Evolutionary conservation across 495 filamentous ascomycete genomes (phyloP).

Genomic region (Daldinia bambusicola): DNA sequence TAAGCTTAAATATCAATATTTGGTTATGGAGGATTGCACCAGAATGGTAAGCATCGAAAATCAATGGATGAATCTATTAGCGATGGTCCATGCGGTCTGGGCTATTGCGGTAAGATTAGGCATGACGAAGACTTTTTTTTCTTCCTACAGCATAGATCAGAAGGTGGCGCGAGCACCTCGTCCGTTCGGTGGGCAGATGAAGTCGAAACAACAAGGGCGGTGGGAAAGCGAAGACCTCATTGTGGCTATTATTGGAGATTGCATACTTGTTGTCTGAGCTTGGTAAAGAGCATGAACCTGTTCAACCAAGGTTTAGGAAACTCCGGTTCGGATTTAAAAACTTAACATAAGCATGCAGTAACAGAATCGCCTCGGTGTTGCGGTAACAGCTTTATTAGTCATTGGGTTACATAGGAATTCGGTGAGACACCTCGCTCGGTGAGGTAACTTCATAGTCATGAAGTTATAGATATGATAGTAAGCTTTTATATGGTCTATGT

Average conservation of each 20-base stretch:
- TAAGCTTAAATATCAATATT: neutral
- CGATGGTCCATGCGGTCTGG: constrained; percentile 10
- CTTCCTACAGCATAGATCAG: constrained; percentile 18
- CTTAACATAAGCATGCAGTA: constrained; percentile 13
- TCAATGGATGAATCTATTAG: neutral
- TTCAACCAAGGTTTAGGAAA: constrained; percentile 33
- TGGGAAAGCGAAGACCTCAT: constrained; percentile 6
- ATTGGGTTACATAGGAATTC: constrained; percentile 27
- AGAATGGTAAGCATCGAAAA: neutral
- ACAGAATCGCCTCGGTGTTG: constrained; percentile 11
- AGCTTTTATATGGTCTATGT: neutral
- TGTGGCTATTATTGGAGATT: constrained; percentile 1
- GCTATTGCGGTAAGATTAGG: constrained; percentile 37
- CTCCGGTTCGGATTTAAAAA: constrained; percentile 29
- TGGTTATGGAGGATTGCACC: neutral
- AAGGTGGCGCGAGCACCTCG: constrained; percentile 23
- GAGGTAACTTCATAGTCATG: constrained; percentile 18
- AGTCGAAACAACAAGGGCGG: constrained; percentile 12
- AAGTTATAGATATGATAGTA: neutral
- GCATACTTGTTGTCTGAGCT: constrained; percentile 20
- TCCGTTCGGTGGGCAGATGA: constrained; percentile 30
- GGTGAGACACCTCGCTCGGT: constrained; percentile 15
- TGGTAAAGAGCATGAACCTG: constrained; percentile 34
- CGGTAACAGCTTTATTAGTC: constrained; percentile 32
- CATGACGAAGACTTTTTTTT: constrained; percentile 10